These are phyloP conservation scores for Fusarium falciforme DNA, from an alignment of 2,329 filamentous ascomycete species.

Conservation along the genomic window DNA sequence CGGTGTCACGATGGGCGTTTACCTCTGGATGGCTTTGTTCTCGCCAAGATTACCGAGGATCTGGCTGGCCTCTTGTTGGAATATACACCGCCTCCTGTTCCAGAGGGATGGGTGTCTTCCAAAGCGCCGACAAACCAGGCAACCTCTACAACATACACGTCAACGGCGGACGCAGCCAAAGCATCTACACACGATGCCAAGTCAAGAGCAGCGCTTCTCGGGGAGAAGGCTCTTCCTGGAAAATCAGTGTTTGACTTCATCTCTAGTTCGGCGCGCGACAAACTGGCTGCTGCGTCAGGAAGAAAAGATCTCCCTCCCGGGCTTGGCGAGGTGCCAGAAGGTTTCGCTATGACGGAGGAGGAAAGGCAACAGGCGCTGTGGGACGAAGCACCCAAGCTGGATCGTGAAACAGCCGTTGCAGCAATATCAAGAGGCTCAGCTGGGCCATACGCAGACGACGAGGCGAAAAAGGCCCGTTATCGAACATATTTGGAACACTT, in stretches of 20 bases:
- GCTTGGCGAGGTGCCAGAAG: constrained; percentile 77
- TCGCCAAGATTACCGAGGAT: constrained; percentile 66
- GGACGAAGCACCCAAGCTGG: constrained; percentile 71
- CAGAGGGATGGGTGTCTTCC: constrained; percentile 78
- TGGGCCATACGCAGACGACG: constrained; percentile 85
- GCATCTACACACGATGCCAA: constrained; percentile 80
- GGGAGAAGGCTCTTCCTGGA: constrained; percentile 80
- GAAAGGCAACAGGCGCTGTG: constrained; percentile 70
- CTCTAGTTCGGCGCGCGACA: constrained; percentile 79
- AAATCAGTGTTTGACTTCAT: constrained; percentile 98
- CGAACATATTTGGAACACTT: constrained; percentile 82
- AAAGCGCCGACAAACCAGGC: constrained; percentile 50
- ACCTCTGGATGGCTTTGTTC: constrained; percentile 82
- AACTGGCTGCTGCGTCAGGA: constrained; percentile 80
- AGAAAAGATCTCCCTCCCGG: constrained; percentile 82
- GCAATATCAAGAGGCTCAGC: constrained; percentile 73
- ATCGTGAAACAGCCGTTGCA: constrained; percentile 74
- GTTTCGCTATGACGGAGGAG: constrained; percentile 71
- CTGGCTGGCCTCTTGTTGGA: constrained; percentile 44
- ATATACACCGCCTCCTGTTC: constrained; percentile 76
- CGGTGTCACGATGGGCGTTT: constrained; percentile 87
- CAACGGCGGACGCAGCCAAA: constrained; percentile 82
- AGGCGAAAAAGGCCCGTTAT: constrained; percentile 83
- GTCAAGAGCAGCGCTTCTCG: constrained; percentile 81
- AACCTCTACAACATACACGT: constrained; percentile 60